Percentiles rank a stretch among this genome's conserved stretches.
Conservation (phyloP, 2,329 filamentous ascomycete species). For the Alternaria sp. region DNA sequence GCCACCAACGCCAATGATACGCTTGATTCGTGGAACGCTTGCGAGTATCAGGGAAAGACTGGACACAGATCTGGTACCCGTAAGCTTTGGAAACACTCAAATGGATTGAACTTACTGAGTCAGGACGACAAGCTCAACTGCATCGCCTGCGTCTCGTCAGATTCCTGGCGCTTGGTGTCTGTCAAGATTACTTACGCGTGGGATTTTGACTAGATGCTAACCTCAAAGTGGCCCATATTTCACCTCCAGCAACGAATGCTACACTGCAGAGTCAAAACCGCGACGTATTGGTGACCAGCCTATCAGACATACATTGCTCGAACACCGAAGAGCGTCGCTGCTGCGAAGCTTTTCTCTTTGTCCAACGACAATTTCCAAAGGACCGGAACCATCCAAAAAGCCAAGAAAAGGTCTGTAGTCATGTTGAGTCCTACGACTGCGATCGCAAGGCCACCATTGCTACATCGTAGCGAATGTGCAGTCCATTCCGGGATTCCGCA, state of each 20-base stretch:
- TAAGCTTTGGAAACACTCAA: conserved; percentile 1
- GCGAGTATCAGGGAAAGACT: conserved; percentile 29
- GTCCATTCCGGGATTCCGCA: conserved; percentile 27
- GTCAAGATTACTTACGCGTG: conserved; percentile 15
- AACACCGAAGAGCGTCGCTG: conserved; percentile 25
- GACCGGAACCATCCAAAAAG: conserved; percentile 35
- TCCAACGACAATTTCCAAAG: conserved; percentile 31
- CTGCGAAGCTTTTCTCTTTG: conserved; percentile 13
- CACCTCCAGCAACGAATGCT: conserved; percentile 19
- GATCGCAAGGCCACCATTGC: conserved; percentile 21
- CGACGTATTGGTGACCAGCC: not conserved
- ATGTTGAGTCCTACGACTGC: conserved; percentile 32
- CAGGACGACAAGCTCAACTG: conserved; percentile 21
- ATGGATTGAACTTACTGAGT: conserved; percentile 20
- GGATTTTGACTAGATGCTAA: conserved; percentile 16
- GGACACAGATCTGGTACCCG: conserved; percentile 18
- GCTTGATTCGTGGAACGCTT: conserved; percentile 29
- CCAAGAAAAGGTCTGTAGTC: conserved; percentile 31
- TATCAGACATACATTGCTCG: conserved; percentile 20
- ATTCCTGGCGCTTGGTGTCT: not conserved
- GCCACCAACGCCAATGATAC: conserved; percentile 22
- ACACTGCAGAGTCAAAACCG: conserved; percentile 10
- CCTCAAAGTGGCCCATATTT: conserved; percentile 24
- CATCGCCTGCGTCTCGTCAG: conserved; percentile 21
- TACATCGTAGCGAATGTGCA: conserved; percentile 16